Base-by-base conservation (phyloP, 1,139 yeast species). In the Geotrichum cucujoidarum region DNA sequence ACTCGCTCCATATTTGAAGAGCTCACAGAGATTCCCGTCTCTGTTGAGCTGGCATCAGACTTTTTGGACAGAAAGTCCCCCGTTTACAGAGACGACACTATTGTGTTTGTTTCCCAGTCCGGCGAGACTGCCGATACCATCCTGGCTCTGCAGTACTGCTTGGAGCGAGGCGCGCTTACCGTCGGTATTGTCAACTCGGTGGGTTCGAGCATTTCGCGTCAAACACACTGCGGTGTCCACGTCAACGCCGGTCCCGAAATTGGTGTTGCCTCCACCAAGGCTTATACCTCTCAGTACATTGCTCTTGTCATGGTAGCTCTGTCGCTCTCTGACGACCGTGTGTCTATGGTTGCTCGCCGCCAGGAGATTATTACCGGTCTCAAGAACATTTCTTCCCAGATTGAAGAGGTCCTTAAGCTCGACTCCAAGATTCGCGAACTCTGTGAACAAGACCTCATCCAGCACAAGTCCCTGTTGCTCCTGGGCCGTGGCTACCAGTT, bases 201-300 rank as follows among this genome's bases (percentile, higher is more conserved):
- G 40, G 99, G 99, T 61, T 94, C 98, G 6, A 81, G 94, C 46
- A 88, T 94, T 71, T 90, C 97, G 22, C 81, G 97, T 68, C 84
- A 81, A 63, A 94, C 99, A 36, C 95, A 90, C 70, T 94, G 98
- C 75, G 99, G 99, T 78, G 97, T 94, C 48, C 99, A 94, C 68
- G 90, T 94, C 66, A 94, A 94, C 67, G 98, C 98, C 40, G 99
- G 99, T 56, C 98, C 98, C 34, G 99, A 94, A 73, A 90, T 94
- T 58, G 98, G 98, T 68, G 99, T 94, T 60, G 99, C 98, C 11
- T 89, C 97, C n/a, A 94, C 99, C 46, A 94, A 94, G 73, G 98
- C 98, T 24, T 94, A 94, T 72, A 92, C 99, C n/a, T 94, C 98
- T 20, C 99, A 94, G 70, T 94, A 83, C 68, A 89, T 94, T 69